Conservation (phyloP, 495 filamentous ascomycete genomes). For the Chlorociboria aeruginascens region DNA sequence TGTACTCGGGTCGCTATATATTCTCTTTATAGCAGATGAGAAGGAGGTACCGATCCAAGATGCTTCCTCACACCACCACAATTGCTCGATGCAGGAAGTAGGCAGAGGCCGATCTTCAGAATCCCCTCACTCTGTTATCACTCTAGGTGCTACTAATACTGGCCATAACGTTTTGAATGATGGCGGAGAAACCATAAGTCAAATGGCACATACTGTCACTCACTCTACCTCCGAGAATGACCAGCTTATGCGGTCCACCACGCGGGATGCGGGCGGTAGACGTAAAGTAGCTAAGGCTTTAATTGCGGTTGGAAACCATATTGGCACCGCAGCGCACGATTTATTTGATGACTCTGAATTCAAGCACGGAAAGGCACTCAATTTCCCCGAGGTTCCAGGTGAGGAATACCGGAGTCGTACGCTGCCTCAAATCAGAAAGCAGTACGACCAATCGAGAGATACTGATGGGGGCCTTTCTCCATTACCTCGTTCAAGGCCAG, state of each 20-base stretch:
- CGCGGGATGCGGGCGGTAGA: constrained; percentile 22
- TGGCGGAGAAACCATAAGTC: background rate
- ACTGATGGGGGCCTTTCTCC: constrained; percentile 13
- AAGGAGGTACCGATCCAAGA: constrained; percentile 9
- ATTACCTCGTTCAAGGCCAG: constrained; percentile 12
- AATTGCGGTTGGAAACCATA: constrained; percentile 21
- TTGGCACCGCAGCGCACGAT: constrained; percentile 29
- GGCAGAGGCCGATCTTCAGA: background rate
- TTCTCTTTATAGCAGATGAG: constrained; percentile 29
- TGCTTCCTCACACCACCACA: constrained; percentile 11
- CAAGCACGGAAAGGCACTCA: constrained; percentile 26
- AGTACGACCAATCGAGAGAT: constrained; percentile 24
- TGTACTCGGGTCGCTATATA: constrained; percentile 40
- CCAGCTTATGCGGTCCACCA: constrained; percentile 8
- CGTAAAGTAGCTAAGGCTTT: constrained; percentile 29
- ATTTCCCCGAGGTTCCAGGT: constrained; percentile 39
- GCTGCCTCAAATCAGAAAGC: constrained; percentile 24
- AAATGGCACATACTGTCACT: background rate
- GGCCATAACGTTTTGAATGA: constrained; percentile 1
- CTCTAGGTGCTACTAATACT: background rate
- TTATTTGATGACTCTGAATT: constrained; percentile 36
- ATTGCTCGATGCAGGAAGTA: constrained; percentile 20
- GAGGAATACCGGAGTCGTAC: constrained; percentile 30
- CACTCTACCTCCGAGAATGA: background rate
- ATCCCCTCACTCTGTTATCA: background rate